Conservation (phyloP, 1,139 yeast genomes). For the Yamadazyma trypodendri region DNA sequence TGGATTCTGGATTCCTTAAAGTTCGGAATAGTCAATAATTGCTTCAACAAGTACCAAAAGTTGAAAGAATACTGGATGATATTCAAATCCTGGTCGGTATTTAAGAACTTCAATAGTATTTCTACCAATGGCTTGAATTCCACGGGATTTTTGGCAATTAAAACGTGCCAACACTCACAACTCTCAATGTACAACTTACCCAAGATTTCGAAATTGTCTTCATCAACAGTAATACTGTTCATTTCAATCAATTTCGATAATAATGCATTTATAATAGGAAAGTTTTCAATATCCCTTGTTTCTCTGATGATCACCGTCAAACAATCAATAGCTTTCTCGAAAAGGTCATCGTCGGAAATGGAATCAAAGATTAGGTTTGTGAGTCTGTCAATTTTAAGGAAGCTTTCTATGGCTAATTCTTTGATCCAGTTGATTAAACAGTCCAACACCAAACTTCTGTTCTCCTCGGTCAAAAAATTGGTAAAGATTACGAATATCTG, state of each 20-base stretch:
- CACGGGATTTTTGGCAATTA: constrained; percentile 71
- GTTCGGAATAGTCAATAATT: constrained; percentile 62
- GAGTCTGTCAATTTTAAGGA: constrained; percentile 61
- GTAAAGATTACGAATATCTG: constrained; percentile 63
- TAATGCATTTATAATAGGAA: constrained; percentile 62
- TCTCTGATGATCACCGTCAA: constrained; percentile 75
- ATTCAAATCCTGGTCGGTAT: constrained; percentile 78
- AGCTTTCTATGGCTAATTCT: constrained; percentile 72
- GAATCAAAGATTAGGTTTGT: constrained; percentile 71
- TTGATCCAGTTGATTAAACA: constrained; percentile 88
- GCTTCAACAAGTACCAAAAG: constrained; percentile 86
- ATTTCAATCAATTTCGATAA: constrained; percentile 66
- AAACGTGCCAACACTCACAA: constrained; percentile 93
- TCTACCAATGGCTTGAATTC: constrained; percentile 72
- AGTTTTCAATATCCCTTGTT: constrained; percentile 70
- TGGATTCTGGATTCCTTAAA: constrained; percentile 59
- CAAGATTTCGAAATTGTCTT: constrained; percentile 71
- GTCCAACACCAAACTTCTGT: constrained; percentile 50
- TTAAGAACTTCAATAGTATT: constrained; percentile 59
- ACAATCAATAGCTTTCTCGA: constrained; percentile 88
- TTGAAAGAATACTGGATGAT: constrained; percentile 87
- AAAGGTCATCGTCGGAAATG: constrained; percentile 60
- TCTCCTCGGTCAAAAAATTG: constrained; percentile 37
- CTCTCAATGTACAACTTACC: constrained; percentile 86
- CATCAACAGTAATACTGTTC: constrained; percentile 53